phyloP scores from a whole-genome alignment of 1,284 basidiomycete genomes.

The Hymenochaete sp. region DNA sequence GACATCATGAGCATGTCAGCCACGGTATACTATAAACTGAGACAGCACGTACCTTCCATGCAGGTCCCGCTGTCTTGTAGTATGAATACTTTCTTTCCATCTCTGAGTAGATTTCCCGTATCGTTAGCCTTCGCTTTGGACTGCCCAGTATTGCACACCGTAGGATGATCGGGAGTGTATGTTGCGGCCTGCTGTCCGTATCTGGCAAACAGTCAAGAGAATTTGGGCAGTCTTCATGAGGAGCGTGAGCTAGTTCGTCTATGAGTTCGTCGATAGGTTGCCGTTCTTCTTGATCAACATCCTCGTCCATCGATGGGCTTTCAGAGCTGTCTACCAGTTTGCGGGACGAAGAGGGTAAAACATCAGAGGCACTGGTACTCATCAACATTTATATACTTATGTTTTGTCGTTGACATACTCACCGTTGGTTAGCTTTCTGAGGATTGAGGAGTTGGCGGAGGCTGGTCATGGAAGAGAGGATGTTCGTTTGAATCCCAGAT shows the following conservation, averaged over 20 bases:
- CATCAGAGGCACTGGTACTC: too few species aligned
- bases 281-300: constrained; percentile 16
- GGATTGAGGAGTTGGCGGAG: constrained; percentile 48
- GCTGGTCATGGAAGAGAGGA: constrained; percentile 36
- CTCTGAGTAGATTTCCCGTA: constrained; percentile 71
- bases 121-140: constrained; percentile 62
- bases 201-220: constrained; percentile 67
- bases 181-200: constrained; percentile 66
- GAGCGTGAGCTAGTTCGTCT: constrained; percentile 35
- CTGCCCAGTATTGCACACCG: constrained; percentile 74
- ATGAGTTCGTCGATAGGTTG: constrained; percentile 15
- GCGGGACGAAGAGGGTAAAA: too few species aligned
- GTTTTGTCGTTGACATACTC: too few species aligned
- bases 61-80: constrained; percentile 66
- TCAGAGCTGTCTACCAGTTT: too few species aligned
- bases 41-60: constrained; percentile 59
- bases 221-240: constrained; percentile 67
- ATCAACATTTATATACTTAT: too few species aligned
- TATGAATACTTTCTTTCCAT: constrained; percentile 77
- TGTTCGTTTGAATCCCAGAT: too few species aligned
- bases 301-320: too few species aligned
- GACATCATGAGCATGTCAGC: constrained; percentile 11
- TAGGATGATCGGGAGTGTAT: constrained; percentile 72
- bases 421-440: too few species aligned
- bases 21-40: constrained; percentile 9